Evolutionary conservation across 2,329 filamentous ascomycete species (phyloP).

Genomic region (Nannizziopsis arthrosporioides): DNA sequence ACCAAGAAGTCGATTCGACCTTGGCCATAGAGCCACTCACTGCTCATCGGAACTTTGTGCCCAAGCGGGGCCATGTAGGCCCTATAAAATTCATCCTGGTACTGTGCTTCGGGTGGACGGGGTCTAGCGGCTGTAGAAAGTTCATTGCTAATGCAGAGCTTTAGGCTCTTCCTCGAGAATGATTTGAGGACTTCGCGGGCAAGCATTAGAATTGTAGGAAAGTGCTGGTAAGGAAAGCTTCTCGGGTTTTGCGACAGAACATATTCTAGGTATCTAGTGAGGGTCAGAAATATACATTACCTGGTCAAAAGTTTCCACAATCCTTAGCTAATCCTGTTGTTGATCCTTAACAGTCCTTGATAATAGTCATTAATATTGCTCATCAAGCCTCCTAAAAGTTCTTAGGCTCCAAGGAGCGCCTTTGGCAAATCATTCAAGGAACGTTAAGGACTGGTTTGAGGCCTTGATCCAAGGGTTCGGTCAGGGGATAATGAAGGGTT

Average conservation of each 20-base stretch:
- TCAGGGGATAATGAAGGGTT: too few relatives aligned
- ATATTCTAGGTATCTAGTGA: not conserved
- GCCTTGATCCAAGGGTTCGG: too few relatives aligned
- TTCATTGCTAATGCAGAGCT: not conserved
- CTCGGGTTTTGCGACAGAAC: not conserved
- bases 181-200: not conserved
- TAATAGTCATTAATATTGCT: not conserved
- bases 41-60: slow-evolving; percentile 4
- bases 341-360: too few relatives aligned
- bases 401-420: not conserved
- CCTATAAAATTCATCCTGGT: slow-evolving; percentile 7
- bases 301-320: not conserved
- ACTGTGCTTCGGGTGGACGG: not conserved
- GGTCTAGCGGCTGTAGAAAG: not conserved
- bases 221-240: not conserved
- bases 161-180: not conserved
- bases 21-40: slow-evolving; percentile 12
- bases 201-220: not conserved
- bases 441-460: too few relatives aligned
- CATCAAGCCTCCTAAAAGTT: not conserved
- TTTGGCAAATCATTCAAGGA: not conserved
- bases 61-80: not conserved
- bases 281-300: not conserved
- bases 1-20: slow-evolving; percentile 16
- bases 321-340: too few relatives aligned